Evolutionary conservation across 306 rosid genomes (phyloP).

Genomic region (Castanea crenata): DNA sequence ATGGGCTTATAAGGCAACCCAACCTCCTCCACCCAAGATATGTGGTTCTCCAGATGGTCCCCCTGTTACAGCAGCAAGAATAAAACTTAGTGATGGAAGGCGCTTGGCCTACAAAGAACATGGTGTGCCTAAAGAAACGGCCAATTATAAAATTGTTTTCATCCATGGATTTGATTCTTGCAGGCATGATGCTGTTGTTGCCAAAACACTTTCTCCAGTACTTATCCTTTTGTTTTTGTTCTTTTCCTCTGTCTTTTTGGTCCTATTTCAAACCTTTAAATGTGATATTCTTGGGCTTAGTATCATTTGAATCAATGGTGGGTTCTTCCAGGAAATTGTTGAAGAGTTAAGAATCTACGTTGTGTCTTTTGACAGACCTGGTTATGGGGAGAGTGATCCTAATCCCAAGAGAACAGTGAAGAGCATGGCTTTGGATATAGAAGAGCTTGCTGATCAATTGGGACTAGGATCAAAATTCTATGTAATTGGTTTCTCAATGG

Average conservation of each 20-base stretch:
- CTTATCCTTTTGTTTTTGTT: not conserved
- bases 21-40: slow-evolving; percentile 67
- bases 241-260: not conserved
- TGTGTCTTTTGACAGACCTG: slow-evolving; percentile 83
- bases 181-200: slow-evolving; percentile 60
- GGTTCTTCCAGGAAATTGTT: slow-evolving; percentile 47
- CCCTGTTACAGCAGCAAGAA: slow-evolving; percentile 66
- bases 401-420: slow-evolving; percentile 71
- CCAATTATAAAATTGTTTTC: slow-evolving; percentile 57
- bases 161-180: slow-evolving; percentile 62
- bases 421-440: slow-evolving; percentile 75
- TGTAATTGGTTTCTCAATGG: slow-evolving; percentile 71
- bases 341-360: slow-evolving; percentile 61
- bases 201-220: slow-evolving; percentile 58
- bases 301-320: slow-evolving; percentile 19
- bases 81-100: slow-evolving; percentile 84
- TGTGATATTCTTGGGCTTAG: not conserved
- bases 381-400: slow-evolving; percentile 96
- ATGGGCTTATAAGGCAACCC: slow-evolving; percentile 73
- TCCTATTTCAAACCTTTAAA: not conserved
- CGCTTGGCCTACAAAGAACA: slow-evolving; percentile 81
- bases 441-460: slow-evolving; percentile 85
- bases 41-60: slow-evolving; percentile 82
- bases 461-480: slow-evolving; percentile 75
- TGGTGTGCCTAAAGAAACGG: slow-evolving; percentile 67